Base-by-base conservation (phyloP, 73 alveolate genomes). In the Effrenium voratum region DNA sequence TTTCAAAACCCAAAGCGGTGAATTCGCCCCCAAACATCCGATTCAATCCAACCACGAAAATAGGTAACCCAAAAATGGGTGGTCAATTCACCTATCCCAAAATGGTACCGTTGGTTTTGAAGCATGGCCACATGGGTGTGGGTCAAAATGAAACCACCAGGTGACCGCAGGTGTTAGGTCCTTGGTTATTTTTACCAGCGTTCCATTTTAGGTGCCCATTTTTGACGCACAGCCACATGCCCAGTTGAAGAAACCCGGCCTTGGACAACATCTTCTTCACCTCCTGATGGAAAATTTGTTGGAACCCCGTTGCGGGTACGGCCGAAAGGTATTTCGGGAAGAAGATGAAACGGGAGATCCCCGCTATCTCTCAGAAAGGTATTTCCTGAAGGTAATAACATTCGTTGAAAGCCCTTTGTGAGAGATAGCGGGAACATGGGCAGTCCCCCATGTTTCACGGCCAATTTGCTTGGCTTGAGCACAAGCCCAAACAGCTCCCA, bases 191-290 rank as follows among this genome's bases (percentile, higher is more conserved):
- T n/a, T n/a, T n/a, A n/a, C n/a, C n/a, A n/a, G n/a, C n/a, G n/a
- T n/a, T n/a, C n/a, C n/a, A n/a, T n/a, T n/a, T n/a, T n/a, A n/a
- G n/a, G n/a, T n/a, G n/a, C n/a, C n/a, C n/a, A n/a, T n/a, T n/a
- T n/a, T n/a, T n/a, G n/a, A 60, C 75, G 34, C 75, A 32, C 36
- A 22, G 75, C 30, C 15, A 60, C 30, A 36, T 0, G 68, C 15
- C 68, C 6, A 30, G 24, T 36, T 32, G 40, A 5, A 40, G 40
- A 66, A 40, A 36, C 22, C 40, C 77, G 40, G 26, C 97, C 66
- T 90, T 90, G 28, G 45, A n/a, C 86, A 90, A 57, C 57, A 90
- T 10, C 4, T 22, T 40, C 15, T 76, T 66, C 52, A 90, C 83
- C 75, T 90, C 97, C 38, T 72, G 34, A 16, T 3, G 34, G 5